Evolutionary conservation across 257 asterid genomes (phyloP).

Genomic region (Solanum pinnatisectum): DNA sequence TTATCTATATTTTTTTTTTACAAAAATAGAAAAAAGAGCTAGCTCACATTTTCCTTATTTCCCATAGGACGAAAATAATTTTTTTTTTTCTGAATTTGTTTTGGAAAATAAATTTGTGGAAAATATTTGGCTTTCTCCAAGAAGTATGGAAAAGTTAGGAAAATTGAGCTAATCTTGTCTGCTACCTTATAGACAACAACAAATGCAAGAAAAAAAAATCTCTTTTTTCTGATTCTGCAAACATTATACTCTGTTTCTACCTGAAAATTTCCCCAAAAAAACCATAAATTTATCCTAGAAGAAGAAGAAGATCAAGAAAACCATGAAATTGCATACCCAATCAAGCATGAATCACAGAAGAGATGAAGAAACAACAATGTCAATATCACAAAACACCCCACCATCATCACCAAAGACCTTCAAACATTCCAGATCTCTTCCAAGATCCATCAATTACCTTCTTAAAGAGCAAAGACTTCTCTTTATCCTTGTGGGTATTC

Average conservation of each 20-base stretch:
- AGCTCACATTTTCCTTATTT: neutral
- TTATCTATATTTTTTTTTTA: neutral
- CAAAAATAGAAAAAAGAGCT: neutral
- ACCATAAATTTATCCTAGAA: neutral
- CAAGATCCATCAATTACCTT: constrained; percentile 68
- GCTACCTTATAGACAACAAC: neutral
- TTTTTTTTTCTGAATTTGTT: neutral
- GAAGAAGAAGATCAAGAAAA: neutral
- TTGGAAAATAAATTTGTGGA: neutral
- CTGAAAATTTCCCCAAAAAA: neutral
- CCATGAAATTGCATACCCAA: constrained; percentile 65
- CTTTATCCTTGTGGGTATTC: constrained; percentile 64
- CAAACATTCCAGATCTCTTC: constrained; percentile 70
- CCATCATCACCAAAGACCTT: constrained; percentile 61
- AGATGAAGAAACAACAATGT: constrained; percentile 43
- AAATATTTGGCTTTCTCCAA: neutral
- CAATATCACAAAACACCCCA: constrained; percentile 20
- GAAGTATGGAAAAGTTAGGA: neutral
- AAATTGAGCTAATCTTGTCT: neutral
- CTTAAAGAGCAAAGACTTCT: constrained; percentile 79
- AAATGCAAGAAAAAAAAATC: neutral
- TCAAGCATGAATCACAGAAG: constrained; percentile 26
- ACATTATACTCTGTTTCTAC: neutral
- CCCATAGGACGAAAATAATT: neutral
- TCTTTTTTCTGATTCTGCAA: neutral